phyloP scores from a whole-genome alignment of 495 filamentous ascomycete species.

The Hypomontagnella submonticulosa region DNA sequence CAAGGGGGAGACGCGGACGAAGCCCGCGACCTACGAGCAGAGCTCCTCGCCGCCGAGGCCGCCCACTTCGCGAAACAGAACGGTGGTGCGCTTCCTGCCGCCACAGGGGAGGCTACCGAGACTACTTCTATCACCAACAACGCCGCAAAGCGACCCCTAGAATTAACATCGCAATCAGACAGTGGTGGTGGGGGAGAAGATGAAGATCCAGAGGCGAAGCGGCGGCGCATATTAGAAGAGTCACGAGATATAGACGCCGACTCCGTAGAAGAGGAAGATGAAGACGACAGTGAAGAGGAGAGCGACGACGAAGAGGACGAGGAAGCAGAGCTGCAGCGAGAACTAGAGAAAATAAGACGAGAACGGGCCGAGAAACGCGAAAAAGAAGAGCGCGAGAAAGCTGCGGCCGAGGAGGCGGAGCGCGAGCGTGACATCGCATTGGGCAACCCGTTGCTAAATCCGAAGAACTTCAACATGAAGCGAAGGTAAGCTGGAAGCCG shows the following conservation, averaged over 20 bases:
- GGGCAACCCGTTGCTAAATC: conserved; percentile 91
- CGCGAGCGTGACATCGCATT: conserved; percentile 88
- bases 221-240: conserved; percentile 87
- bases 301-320: conserved; percentile 88
- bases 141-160: conserved; percentile 74
- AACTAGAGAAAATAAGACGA: conserved; percentile 93
- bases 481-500: conserved; percentile 56
- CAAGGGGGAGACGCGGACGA: conserved; percentile 88
- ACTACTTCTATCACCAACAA: conserved; percentile 50
- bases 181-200: conserved; percentile 57
- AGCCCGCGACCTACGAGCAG: conserved; percentile 85
- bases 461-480: conserved; percentile 78
- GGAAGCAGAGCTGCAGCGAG: conserved; percentile 87
- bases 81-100: conserved; percentile 60
- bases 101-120: conserved; percentile 47
- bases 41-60: conserved; percentile 89
- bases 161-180: conserved; percentile 51
- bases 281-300: conserved; percentile 78
- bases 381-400: conserved; percentile 83
- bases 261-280: conserved; percentile 71
- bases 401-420: conserved; percentile 80
- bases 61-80: conserved; percentile 87
- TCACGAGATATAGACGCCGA: conserved; percentile 92
- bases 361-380: conserved; percentile 88
- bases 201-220: conserved; percentile 84